phyloP scores from a whole-genome alignment of 2,329 filamentous ascomycete genomes.

The Alternaria ethzedia region DNA sequence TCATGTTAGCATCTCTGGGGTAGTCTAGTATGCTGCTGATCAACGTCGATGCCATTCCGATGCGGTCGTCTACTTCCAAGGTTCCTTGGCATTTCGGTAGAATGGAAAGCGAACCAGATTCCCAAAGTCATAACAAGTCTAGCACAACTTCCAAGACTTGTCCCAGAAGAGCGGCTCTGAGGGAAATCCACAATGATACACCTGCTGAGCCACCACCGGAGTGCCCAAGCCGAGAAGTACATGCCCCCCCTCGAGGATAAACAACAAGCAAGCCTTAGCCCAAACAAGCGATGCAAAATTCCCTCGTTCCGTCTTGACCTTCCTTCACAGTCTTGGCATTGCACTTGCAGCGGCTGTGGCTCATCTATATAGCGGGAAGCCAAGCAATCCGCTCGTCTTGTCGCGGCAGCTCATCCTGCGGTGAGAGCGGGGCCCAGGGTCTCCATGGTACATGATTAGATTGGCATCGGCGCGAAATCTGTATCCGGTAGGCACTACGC shows the following conservation, averaged over 20 bases:
- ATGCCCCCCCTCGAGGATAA: not conserved
- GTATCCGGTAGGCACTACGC: not conserved
- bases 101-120: not conserved
- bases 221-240: not conserved
- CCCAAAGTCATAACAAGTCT: not conserved
- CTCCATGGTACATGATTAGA: not conserved
- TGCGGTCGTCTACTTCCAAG: not conserved
- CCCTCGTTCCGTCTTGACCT: conserved; percentile 13
- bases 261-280: conserved; percentile 11
- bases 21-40: not conserved
- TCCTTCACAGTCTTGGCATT: conserved; percentile 13
- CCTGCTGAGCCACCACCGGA: not conserved
- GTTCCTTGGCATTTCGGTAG: not conserved
- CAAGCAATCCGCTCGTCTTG: conserved; percentile 22
- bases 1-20: not conserved
- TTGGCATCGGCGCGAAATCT: not conserved
- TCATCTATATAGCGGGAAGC: conserved; percentile 17
- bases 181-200: not conserved
- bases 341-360: conserved; percentile 8
- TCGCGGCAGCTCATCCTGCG: conserved; percentile 5
- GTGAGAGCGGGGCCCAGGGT: not conserved
- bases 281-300: conserved; percentile 18
- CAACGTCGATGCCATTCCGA: not conserved
- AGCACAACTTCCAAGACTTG: not conserved
- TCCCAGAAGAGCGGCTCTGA: not conserved